phyloP scores from a whole-genome alignment of 1,139 yeast species.

The Debaryomyces sp. region DNA sequence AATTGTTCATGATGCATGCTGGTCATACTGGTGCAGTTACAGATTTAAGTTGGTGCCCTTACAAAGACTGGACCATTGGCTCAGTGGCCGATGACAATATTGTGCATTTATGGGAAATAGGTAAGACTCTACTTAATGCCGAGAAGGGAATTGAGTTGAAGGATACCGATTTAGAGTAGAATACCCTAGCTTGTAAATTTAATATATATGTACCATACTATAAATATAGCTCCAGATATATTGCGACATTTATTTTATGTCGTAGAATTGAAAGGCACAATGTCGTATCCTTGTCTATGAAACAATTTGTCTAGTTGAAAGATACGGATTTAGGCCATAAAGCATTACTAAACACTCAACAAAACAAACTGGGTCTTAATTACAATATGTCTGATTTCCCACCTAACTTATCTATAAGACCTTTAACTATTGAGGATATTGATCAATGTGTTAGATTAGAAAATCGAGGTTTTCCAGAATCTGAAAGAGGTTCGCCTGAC shows the following conservation, averaged over 20 bases:
- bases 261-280: not conserved
- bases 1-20: constrained; percentile 82
- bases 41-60: constrained; percentile 71
- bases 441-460: constrained; percentile 68
- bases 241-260: not conserved
- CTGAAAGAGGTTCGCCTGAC: constrained; percentile 67
- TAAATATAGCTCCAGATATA: not conserved
- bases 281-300: not conserved
- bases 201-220: not conserved
- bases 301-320: not conserved
- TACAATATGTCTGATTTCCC: constrained; percentile 42
- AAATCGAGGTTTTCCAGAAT: constrained; percentile 63
- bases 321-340: not conserved
- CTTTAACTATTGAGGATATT: constrained; percentile 71
- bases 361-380: not conserved
- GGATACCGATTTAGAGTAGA: constrained; percentile 26
- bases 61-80: constrained; percentile 72
- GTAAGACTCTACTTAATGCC: constrained; percentile 49
- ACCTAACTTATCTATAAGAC: constrained; percentile 76
- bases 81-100: constrained; percentile 78
- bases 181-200: not conserved
- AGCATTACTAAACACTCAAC: not conserved
- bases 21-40: constrained; percentile 80
- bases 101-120: constrained; percentile 75
- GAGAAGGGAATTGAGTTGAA: constrained; percentile 28